Evolutionary conservation across 2,329 filamentous ascomycete species (phyloP).

Genomic region (Aspergillus neotritici): DNA sequence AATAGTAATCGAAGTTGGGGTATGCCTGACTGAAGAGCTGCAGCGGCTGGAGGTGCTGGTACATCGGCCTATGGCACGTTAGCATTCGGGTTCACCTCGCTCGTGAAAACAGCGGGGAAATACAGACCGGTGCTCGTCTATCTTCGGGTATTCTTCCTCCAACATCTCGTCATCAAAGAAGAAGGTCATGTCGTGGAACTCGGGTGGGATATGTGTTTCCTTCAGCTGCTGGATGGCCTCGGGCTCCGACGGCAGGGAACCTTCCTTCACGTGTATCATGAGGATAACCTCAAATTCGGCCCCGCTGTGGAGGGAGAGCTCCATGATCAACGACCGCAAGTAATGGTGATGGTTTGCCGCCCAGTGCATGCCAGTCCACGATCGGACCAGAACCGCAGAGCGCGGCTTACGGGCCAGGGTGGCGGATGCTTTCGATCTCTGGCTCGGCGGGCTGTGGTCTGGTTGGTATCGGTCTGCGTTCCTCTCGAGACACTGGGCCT

Average conservation of each 20-base stretch:
- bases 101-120: slow-evolving; percentile 11
- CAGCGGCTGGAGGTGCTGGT: slow-evolving; percentile 50
- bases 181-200: slow-evolving; percentile 33
- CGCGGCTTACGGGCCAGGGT: slow-evolving; percentile 30
- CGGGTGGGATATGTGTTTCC: slow-evolving; percentile 22
- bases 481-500: slow-evolving; percentile 58
- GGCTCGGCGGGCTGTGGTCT: slow-evolving; percentile 10
- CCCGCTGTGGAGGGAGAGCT: slow-evolving; percentile 67
- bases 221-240: slow-evolving; percentile 61
- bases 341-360: slow-evolving; percentile 75
- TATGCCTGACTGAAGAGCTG: slow-evolving; percentile 60
- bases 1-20: slow-evolving; percentile 61
- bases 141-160: slow-evolving; percentile 25
- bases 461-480: slow-evolving; percentile 61
- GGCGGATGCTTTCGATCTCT: slow-evolving; percentile 8
- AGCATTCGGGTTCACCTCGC: too few relatives aligned
- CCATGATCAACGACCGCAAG: slow-evolving; percentile 75
- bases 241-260: slow-evolving; percentile 66
- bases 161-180: slow-evolving; percentile 28
- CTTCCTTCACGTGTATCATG: slow-evolving; percentile 70
- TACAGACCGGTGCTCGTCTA: slow-evolving; percentile 23
- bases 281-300: slow-evolving; percentile 73
- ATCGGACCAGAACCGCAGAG: slow-evolving; percentile 74
- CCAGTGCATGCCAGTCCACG: slow-evolving; percentile 76
- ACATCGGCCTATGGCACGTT: slow-evolving; percentile 17